Evolutionary conservation across 2,329 filamentous ascomycete genomes (phyloP).

Genomic region (Thelonectria rubi): DNA sequence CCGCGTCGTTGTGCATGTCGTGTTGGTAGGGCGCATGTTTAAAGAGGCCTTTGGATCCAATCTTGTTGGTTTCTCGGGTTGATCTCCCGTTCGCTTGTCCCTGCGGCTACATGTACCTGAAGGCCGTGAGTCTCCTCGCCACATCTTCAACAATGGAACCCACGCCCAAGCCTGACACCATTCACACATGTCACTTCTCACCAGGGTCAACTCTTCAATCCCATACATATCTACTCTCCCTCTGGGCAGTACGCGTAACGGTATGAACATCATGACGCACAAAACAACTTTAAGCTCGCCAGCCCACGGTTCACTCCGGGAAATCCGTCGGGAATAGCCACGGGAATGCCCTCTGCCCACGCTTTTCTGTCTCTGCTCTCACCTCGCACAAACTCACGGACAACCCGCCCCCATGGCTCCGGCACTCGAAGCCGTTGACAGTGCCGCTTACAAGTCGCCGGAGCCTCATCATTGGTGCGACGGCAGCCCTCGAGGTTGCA

Average conservation of each 20-base stretch:
- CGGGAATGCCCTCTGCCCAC: background rate
- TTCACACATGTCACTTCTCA: background rate
- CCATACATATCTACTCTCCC: conserved; percentile 5
- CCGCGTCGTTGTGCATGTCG: background rate
- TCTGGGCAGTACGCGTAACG: conserved; percentile 11
- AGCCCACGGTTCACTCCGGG: background rate
- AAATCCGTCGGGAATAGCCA: conserved; percentile 11
- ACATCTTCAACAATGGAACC: too few species aligned
- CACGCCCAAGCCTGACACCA: background rate
- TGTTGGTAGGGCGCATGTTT: background rate
- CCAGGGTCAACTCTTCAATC: conserved; percentile 5
- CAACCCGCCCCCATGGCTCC: background rate
- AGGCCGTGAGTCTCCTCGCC: too few species aligned
- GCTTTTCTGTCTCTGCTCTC: background rate
- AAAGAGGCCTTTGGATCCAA: background rate
- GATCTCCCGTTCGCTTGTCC: background rate
- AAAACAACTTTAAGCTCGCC: conserved; percentile 1
- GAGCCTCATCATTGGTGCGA: conserved; percentile 5
- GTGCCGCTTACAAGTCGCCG: background rate
- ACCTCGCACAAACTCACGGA: background rate
- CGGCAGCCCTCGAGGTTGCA: background rate
- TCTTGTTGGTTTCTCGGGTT: background rate
- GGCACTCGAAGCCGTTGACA: background rate
- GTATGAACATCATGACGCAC: conserved; percentile 9
- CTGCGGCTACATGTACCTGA: too few species aligned